phyloP scores from a whole-genome alignment of 495 filamentous ascomycete genomes.

The Aspergillus saccharolyticus region DNA sequence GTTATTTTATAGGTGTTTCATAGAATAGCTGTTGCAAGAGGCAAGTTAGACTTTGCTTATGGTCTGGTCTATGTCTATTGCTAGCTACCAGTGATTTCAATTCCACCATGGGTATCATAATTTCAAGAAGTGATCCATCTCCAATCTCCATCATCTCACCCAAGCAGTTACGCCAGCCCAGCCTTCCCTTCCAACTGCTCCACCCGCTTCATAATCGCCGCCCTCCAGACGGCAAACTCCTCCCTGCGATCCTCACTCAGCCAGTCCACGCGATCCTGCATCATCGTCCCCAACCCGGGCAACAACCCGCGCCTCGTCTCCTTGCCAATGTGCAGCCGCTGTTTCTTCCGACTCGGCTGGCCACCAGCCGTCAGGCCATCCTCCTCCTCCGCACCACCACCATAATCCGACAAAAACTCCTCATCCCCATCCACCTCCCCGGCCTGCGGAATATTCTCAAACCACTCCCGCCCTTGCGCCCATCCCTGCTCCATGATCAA shows the following conservation, averaged over 20 bases:
- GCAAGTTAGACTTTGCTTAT: too few species aligned
- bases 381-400: conserved; percentile 15
- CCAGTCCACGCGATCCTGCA: conserved; percentile 79
- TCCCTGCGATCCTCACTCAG: conserved; percentile 62
- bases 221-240: conserved; percentile 72
- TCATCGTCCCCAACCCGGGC: conserved; percentile 69
- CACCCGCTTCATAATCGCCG: conserved; percentile 49
- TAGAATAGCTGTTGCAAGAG: too few species aligned
- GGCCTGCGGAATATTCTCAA: conserved; percentile 46
- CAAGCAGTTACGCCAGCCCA: neutral
- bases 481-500: conserved; percentile 54
- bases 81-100: too few species aligned
- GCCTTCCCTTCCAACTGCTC: conserved; percentile 18
- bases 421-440: conserved; percentile 39
- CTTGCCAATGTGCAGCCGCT: conserved; percentile 9
- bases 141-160: too few species aligned
- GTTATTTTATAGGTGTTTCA: too few species aligned
- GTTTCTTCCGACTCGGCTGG: neutral
- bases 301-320: conserved; percentile 39
- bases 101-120: conserved; percentile 14
- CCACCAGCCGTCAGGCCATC: too few species aligned
- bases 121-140: too few species aligned
- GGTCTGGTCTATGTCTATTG: too few species aligned
- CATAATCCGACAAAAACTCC: conserved; percentile 19
- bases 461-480: conserved; percentile 65